Evolutionary conservation across 805 yeast genomes (phyloP).

Genomic region (Schizosaccharomyces octosporus): DNA sequence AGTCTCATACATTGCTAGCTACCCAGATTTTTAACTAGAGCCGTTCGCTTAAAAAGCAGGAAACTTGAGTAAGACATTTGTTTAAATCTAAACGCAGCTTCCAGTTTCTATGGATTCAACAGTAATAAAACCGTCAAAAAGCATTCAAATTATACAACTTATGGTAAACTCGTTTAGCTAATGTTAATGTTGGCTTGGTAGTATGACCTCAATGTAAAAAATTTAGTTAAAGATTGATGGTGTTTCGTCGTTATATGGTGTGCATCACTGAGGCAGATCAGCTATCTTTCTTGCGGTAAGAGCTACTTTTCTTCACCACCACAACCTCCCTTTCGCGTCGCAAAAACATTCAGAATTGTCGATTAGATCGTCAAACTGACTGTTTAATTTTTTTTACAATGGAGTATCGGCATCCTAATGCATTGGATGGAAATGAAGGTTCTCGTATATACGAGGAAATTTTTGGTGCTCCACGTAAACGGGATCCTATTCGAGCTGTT

Average conservation of each 20-base stretch:
- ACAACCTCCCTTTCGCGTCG: background rate
- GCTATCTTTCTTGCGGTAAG: background rate
- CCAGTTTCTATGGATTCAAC: too few relatives aligned
- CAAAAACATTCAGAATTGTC: background rate
- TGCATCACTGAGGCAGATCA: background rate
- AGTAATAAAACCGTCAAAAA: too few relatives aligned
- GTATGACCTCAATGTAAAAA: too few relatives aligned
- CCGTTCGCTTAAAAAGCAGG: too few relatives aligned
- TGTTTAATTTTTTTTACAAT: background rate
- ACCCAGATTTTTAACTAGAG: too few relatives aligned
- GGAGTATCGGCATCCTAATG: background rate
- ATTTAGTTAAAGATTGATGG: too few relatives aligned
- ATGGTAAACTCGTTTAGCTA: too few relatives aligned
- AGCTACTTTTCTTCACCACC: background rate
- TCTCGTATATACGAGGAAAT: background rate
- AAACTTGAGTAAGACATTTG: too few relatives aligned
- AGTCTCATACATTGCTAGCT: too few relatives aligned
- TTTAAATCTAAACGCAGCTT: too few relatives aligned
- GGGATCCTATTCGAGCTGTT: background rate
- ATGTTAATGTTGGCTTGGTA: too few relatives aligned
- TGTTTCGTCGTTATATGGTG: background rate
- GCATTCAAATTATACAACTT: too few relatives aligned
- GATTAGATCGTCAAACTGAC: background rate
- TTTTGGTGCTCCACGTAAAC: background rate
- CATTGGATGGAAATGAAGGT: background rate